Evolutionary conservation across 2,329 filamentous ascomycete species (phyloP).

Genomic region (Paraphaeosphaeria minitans): DNA sequence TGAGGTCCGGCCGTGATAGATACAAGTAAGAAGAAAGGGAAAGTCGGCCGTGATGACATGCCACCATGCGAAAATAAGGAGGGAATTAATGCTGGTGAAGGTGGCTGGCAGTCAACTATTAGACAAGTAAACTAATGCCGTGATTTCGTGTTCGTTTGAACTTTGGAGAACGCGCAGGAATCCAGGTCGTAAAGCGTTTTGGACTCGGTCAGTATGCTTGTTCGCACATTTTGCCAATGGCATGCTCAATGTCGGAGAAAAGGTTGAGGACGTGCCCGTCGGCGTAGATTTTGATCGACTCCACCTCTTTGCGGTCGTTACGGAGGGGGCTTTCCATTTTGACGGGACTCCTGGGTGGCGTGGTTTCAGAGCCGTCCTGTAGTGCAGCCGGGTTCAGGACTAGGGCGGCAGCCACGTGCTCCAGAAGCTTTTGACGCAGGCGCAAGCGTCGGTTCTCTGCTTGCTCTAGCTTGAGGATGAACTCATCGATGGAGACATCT

Average conservation of each 20-base stretch:
- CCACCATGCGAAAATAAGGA: not conserved
- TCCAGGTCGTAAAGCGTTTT: slow-evolving; percentile 19
- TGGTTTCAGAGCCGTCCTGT: slow-evolving; percentile 39
- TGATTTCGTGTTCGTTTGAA: slow-evolving; percentile 15
- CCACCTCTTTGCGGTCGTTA: slow-evolving; percentile 44
- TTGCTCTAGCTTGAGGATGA: slow-evolving; percentile 78
- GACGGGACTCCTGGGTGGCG: slow-evolving; percentile 47
- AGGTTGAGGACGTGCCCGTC: slow-evolving; percentile 49
- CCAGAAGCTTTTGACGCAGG: slow-evolving; percentile 78
- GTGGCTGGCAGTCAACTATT: not conserved
- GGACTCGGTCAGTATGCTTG: slow-evolving; percentile 43
- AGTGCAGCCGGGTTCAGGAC: slow-evolving; percentile 39
- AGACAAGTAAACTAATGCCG: slow-evolving; percentile 13
- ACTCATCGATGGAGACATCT: slow-evolving; percentile 79
- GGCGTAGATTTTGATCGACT: slow-evolving; percentile 52
- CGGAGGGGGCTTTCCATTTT: slow-evolving; percentile 43
- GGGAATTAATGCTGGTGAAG: slow-evolving; percentile 1
- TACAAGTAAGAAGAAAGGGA: not conserved
- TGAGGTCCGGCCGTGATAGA: not conserved
- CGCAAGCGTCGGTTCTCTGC: slow-evolving; percentile 77
- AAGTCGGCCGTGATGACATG: slow-evolving; percentile 4
- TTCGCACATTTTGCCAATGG: slow-evolving; percentile 51
- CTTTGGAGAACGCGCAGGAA: slow-evolving; percentile 8
- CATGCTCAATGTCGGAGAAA: slow-evolving; percentile 50
- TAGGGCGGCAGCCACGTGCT: slow-evolving; percentile 75